Evolutionary conservation across 306 rosid species (phyloP), one percentile per base, ranked within the genome.

Genomic region (Cajanus cajan): DNA sequence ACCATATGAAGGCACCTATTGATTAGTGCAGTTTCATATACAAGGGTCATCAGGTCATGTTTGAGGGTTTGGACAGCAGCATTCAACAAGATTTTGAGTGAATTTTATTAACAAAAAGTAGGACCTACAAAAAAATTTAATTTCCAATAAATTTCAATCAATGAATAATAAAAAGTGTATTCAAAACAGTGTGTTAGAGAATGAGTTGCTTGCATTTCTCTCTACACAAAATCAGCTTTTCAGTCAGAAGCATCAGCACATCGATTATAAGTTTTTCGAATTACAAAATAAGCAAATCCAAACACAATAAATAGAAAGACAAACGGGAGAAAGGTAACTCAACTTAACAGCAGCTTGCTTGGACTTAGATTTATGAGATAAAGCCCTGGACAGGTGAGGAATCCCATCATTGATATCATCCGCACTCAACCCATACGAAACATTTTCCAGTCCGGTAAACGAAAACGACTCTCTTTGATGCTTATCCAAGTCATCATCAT

Each of bases 341-440:
- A 94, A 92, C 97, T 94, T 94, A 64, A 86, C 93, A 37, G 92
- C 87, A 78, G 87, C 92, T 78, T 89, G 94, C 85, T 88, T 91
- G 48, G 97, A 83, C 88, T 82, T 94, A 78, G 90, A 93, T 77
- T 93, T 93, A 16, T 91, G 79, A 1, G 99, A 96, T 28, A 83
- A 83, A 13, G 51, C 85, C 88, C 98, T 86, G 34, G 96, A 81
- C 82, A 96, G 82, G 51, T 74, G 82, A 75, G 99, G 99, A 87
- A 96, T 96, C 76, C 99, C 99, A 54, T 93, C 99, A 71, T 86
- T 88, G 77, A 90, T 74, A 83, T 91, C 97, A 61, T 93, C 94
- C 3, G 59, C 77, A 36, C 78, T 67, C 15, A 80, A 68, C 52
- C 91, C 97, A 81, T 83, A 68, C 6, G 91, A 82, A 71, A 66